These are phyloP conservation scores for Termitomyces heimii DNA, from an alignment of 768 basidiomycete species.

Conservation along the genomic window DNA sequence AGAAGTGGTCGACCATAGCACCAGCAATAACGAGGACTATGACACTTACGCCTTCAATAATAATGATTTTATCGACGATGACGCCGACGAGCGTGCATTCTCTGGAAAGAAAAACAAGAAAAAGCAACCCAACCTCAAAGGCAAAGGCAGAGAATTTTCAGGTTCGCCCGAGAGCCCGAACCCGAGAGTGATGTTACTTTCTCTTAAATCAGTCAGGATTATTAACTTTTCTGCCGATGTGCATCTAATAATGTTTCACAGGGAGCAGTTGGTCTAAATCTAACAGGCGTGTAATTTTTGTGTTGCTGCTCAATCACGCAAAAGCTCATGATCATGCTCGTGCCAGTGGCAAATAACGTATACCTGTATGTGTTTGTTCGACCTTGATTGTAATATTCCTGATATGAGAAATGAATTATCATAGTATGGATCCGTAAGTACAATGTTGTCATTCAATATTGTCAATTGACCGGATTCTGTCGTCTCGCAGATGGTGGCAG, in stretches of 20 bases:
- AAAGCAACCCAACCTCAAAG: slow-evolving; percentile 24
- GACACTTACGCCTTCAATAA: slow-evolving; percentile 21
- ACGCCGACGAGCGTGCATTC: slow-evolving; percentile 16
- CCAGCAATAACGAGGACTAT: slow-evolving; percentile 29
- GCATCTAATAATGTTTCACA: slow-evolving; percentile 9
- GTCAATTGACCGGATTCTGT: not conserved
- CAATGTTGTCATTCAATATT: not conserved
- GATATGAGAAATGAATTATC: slow-evolving; percentile 1
- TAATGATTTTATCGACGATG: slow-evolving; percentile 24
- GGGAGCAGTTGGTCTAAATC: slow-evolving; percentile 83
- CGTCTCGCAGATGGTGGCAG: slow-evolving; percentile 69
- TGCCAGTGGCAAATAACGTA: slow-evolving; percentile 73
- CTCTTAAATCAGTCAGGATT: slow-evolving; percentile 58
- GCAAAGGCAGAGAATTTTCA: slow-evolving; percentile 27
- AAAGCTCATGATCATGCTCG: not conserved
- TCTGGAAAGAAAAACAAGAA: slow-evolving; percentile 10
- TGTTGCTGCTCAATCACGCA: not conserved
- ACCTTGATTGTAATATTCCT: not conserved
- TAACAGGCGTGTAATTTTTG: slow-evolving; percentile 44
- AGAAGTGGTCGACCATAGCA: slow-evolving; percentile 2
- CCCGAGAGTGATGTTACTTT: slow-evolving; percentile 81
- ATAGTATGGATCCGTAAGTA: slow-evolving; percentile 79
- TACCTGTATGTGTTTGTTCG: slow-evolving; percentile 43
- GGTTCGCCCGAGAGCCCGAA: slow-evolving; percentile 23
- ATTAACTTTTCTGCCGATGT: not conserved